Percentiles rank a stretch among this genome's conserved stretches.
Conservation (phyloP, 108 stramenopile species). For the Fistulifera pelliculosa region DNA sequence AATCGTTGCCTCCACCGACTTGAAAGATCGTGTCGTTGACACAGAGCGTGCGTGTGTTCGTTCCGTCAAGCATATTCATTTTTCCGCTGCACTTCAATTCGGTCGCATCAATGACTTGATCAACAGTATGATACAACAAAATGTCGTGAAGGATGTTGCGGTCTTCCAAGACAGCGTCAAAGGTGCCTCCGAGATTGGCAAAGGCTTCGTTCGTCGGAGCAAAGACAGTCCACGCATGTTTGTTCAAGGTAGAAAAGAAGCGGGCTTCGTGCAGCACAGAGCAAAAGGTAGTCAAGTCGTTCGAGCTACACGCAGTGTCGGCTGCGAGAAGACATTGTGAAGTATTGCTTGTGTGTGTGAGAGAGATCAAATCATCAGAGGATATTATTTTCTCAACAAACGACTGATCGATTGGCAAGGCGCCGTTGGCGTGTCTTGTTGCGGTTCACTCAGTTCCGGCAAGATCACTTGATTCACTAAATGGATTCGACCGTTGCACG, state of each 20-base stretch:
- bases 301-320: too few relatives aligned
- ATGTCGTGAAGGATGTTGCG: slow-evolving; percentile 2
- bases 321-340: too few relatives aligned
- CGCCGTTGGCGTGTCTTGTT: too few relatives aligned
- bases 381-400: too few relatives aligned
- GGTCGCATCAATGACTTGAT: neutral
- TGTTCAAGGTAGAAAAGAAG: neutral
- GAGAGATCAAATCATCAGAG: too few relatives aligned
- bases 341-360: too few relatives aligned
- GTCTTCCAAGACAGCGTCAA: too few relatives aligned
- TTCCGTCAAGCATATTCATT: slow-evolving; percentile 23
- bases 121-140: slow-evolving; percentile 26
- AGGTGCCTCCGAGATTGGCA: neutral
- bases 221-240: slow-evolving; percentile 11
- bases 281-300: too few relatives aligned
- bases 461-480: slow-evolving; percentile 20
- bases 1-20: slow-evolving; percentile 14
- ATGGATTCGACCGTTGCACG: slow-evolving; percentile 39
- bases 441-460: too few relatives aligned
- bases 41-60: slow-evolving; percentile 15
- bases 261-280: too few relatives aligned
- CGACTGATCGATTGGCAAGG: too few relatives aligned
- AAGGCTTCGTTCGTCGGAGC: slow-evolving; percentile 41
- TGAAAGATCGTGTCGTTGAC: slow-evolving; percentile 9
- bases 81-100: slow-evolving; percentile 9